phyloP scores from a whole-genome alignment of 352 stramenopile genomes.

The Phytophthora pini region DNA sequence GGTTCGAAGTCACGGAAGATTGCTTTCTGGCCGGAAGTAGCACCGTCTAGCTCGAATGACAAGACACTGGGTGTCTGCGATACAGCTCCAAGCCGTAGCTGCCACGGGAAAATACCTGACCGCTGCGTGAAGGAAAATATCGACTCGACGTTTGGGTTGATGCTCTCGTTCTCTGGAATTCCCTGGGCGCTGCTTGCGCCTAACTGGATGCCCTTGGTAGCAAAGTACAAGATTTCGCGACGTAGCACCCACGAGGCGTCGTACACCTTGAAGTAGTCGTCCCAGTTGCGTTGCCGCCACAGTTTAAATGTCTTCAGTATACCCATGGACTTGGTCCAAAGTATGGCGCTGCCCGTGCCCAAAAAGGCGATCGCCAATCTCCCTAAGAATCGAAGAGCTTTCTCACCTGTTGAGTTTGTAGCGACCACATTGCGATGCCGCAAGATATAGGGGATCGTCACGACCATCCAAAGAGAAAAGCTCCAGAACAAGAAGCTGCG shows the following conservation, averaged over 20 bases:
- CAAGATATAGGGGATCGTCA: conserved; percentile 76
- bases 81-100: conserved; percentile 52
- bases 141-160: conserved; percentile 46
- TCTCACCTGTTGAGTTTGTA: conserved; percentile 62
- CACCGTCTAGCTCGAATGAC: conserved; percentile 75
- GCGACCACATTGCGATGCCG: conserved; percentile 59
- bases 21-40: conserved; percentile 65
- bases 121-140: conserved; percentile 76
- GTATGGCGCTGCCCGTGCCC: conserved; percentile 65
- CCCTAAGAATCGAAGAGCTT: conserved; percentile 69
- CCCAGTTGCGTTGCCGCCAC: conserved; percentile 84
- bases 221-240: conserved; percentile 86
- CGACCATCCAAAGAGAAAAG: conserved; percentile 71
- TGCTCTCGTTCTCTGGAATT: conserved; percentile 39
- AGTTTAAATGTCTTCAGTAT: conserved; percentile 70
- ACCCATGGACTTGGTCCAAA: conserved; percentile 75
- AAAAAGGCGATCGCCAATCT: conserved; percentile 73
- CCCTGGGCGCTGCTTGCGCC: conserved; percentile 44
- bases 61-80: conserved; percentile 59
- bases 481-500: conserved; percentile 78
- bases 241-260: conserved; percentile 86
- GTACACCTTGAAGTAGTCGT: conserved; percentile 88
- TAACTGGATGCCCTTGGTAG: conserved; percentile 81
- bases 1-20: conserved; percentile 89
- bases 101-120: conserved; percentile 74